These are phyloP conservation scores for Fomitiporia mediterranea DNA, from an alignment of 1,284 basidiomycete species.

Conservation along the genomic window DNA sequence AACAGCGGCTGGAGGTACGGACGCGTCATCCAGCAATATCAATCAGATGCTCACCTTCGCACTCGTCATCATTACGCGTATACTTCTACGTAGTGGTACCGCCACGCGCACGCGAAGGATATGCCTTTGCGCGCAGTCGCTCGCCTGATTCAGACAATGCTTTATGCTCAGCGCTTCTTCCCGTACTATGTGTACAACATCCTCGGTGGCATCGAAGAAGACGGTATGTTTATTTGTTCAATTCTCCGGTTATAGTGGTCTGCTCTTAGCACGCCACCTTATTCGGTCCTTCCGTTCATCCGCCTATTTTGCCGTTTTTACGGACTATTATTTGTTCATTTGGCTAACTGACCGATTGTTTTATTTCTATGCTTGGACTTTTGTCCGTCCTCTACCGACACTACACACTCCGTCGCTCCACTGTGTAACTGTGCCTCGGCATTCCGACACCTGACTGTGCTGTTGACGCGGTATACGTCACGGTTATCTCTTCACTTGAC, in stretches of 20 bases:
- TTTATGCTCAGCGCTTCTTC: slow-evolving; percentile 92
- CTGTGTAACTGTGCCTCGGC: not conserved
- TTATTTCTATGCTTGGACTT: slow-evolving; percentile 3
- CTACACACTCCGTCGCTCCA: slow-evolving; percentile 14
- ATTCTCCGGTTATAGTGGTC: not conserved
- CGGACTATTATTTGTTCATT: slow-evolving; percentile 5
- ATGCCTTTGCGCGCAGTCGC: slow-evolving; percentile 92
- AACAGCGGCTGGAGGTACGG: slow-evolving; percentile 83
- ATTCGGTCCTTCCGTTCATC: not conserved
- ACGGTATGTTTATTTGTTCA: slow-evolving; percentile 55
- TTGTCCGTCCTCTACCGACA: slow-evolving; percentile 11
- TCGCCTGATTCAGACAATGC: slow-evolving; percentile 92
- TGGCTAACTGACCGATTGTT: not conserved
- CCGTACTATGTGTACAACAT: slow-evolving; percentile 97
- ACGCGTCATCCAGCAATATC: slow-evolving; percentile 24
- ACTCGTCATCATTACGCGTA: not conserved
- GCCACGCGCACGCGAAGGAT: slow-evolving; percentile 89
- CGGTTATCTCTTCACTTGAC: not conserved
- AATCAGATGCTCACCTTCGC: slow-evolving; percentile 8
- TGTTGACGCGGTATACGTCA: not conserved
- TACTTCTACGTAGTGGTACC: slow-evolving; percentile 80
- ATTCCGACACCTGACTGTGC: not conserved
- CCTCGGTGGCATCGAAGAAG: slow-evolving; percentile 89
- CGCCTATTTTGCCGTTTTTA: not conserved
- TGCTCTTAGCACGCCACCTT: not conserved